Evolutionary conservation across 768 basidiomycete species (phyloP), one percentile per base, ranked within the genome.

Genomic region (Clavaria fumosa): DNA sequence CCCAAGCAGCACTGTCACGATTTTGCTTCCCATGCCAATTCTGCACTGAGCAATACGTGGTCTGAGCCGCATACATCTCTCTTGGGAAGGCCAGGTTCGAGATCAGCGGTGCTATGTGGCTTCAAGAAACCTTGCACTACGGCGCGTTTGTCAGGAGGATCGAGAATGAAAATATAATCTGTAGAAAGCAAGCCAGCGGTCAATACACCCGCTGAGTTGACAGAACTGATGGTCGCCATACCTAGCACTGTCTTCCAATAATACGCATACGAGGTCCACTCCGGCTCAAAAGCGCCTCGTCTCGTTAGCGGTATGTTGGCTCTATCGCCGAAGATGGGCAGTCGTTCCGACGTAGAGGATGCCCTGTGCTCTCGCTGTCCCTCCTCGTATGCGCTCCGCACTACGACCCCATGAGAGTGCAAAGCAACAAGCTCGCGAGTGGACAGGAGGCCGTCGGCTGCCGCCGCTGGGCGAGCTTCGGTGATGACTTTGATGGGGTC

Each of bases 141-240:
- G 24, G 63, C 53, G 10, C 40, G 31, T 10, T 9, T 47, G 33
- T 49, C 47, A 4, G 54, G 51, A 3, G 69, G 59, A 44, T 75
- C 68, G 4, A 78, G 46, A 35, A 91, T 60, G 53, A 95, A 89
- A 37, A 97, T 83, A 53, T 96, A 97, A 61, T 95, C 91, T 91
- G 22, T 34, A 19, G 39, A 37, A 11, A 41, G 36, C 34, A 35
- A 39, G 19, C 38, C 12, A 19, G 6, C 23, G 10, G 30, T 32
- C 9, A 21, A 21, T 22, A 37, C 12, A n/a, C n/a, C n/a, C n/a
- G n/a, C n/a, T n/a, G n/a, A n/a, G n/a, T n/a, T n/a, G 10, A 23
- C 21, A 31, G 21, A 39, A 17, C 23, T 17, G 7, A 11, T 20
- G 14, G 11, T 1, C 20, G 9, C 51, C 61, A 43, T 47, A 81